phyloP scores from a whole-genome alignment of 192 early-diverging fungal species.

The Geranomyces variabilis region DNA sequence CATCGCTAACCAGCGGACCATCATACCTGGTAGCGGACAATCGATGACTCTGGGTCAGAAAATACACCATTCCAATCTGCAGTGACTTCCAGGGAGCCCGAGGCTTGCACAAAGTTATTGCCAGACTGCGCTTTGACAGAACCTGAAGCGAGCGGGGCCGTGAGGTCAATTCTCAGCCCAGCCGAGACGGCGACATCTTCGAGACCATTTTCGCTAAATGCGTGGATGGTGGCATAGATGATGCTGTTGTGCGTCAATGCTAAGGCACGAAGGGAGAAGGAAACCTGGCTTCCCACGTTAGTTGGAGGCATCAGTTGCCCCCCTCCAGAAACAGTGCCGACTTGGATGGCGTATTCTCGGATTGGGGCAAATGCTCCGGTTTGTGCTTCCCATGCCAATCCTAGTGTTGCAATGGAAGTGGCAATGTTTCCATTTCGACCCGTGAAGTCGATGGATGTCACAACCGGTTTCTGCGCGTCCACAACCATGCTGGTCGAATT shows the following conservation, averaged over 20 bases:
- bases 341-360: background rate
- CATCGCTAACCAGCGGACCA: no score
- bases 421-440: no score
- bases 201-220: background rate
- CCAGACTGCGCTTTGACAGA: background rate
- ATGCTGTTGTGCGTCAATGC: background rate
- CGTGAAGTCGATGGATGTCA: no score
- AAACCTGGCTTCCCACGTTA: background rate
- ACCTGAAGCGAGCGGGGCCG: background rate
- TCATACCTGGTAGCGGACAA: slow-evolving; percentile 16
- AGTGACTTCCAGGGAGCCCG: background rate
- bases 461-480: no score
- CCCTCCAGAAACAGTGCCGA: slow-evolving; percentile 5
- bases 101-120: background rate
- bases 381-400: background rate
- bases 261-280: background rate
- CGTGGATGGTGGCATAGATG: background rate
- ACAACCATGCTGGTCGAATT: no score
- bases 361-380: background rate
- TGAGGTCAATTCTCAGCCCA: background rate
- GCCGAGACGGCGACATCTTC: background rate
- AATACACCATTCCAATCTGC: background rate
- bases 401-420: no score
- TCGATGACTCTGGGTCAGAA: background rate
- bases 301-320: background rate